Conservation (phyloP, 2,329 filamentous ascomycete species). For the Diplodia intermedia region DNA sequence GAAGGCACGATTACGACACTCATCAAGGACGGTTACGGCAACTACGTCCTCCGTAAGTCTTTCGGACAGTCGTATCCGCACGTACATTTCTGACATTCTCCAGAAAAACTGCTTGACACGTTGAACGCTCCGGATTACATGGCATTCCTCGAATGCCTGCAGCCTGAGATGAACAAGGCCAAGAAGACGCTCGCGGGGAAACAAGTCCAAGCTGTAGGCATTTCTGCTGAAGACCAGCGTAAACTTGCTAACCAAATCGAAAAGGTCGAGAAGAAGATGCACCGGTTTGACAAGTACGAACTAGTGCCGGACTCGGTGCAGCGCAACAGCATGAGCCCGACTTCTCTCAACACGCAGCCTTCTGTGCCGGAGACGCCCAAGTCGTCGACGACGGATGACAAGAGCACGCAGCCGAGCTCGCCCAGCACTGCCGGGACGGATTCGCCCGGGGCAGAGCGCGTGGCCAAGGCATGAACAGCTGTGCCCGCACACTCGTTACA, state of each 20-base stretch:
- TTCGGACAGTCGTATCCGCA: not conserved
- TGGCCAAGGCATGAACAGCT: conserved; percentile 3
- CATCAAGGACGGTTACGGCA: conserved; percentile 91
- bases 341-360: conserved; percentile 27
- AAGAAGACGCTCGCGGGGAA: conserved; percentile 53
- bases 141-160: conserved; percentile 51
- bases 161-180: conserved; percentile 54
- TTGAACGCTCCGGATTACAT: conserved; percentile 51
- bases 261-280: conserved; percentile 58
- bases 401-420: conserved; percentile 30
- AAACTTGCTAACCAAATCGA: conserved; percentile 31
- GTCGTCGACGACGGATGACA: conserved; percentile 28
- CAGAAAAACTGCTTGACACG: conserved; percentile 78
- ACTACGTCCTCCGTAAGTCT: conserved; percentile 93
- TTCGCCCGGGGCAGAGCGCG: conserved; percentile 6
- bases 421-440: conserved; percentile 18
- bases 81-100: conserved; percentile 31
- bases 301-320: conserved; percentile 38
- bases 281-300: conserved; percentile 48
- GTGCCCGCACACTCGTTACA: conserved; percentile 12
- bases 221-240: conserved; percentile 30
- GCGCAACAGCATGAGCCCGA: conserved; percentile 35
- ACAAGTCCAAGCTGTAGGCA: conserved; percentile 51
- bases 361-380: conserved; percentile 28
- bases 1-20: conserved; percentile 74